phyloP scores from a whole-genome alignment of 1,284 basidiomycete genomes.

The Papiliotrema flavescens region DNA sequence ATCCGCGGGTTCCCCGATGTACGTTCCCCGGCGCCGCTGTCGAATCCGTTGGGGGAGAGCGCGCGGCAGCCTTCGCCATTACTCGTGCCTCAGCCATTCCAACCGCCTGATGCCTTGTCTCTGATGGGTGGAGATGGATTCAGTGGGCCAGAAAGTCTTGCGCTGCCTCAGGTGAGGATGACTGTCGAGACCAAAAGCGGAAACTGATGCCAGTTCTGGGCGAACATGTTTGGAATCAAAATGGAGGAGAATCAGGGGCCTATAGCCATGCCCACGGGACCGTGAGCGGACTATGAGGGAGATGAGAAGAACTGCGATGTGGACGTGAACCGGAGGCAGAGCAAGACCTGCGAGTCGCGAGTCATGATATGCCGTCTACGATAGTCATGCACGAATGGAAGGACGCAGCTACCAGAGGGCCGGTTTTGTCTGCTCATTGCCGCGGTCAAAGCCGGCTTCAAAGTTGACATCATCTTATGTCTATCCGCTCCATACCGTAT shows the following conservation, averaged over 20 bases:
- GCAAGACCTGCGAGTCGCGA: no score
- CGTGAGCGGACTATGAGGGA: background rate
- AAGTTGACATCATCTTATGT: no score
- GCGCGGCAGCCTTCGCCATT: background rate
- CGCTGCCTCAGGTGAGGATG: slow-evolving; percentile 26
- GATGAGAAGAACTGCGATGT: no score
- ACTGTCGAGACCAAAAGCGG: background rate
- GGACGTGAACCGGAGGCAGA: no score
- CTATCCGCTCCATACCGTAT: no score
- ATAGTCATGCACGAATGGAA: no score
- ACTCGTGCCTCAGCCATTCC: slow-evolving; percentile 6
- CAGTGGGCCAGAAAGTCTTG: slow-evolving; percentile 23
- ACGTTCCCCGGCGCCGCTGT: slow-evolving; percentile 1
- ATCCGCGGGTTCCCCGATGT: slow-evolving; percentile 12
- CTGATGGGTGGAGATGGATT: slow-evolving; percentile 14
- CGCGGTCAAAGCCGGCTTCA: no score
- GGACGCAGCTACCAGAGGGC: no score
- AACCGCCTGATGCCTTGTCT: slow-evolving; percentile 1
- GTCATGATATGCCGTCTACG: no score
- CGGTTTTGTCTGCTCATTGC: no score
- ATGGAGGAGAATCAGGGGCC: slow-evolving; percentile 19
- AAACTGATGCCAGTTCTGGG: slow-evolving; percentile 34
- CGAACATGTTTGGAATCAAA: slow-evolving; percentile 45
- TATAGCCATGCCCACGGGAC: background rate
- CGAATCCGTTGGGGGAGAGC: background rate